Percentiles rank a stretch among this genome's conserved stretches.
phyloP scores from a whole-genome alignment of 2,329 filamentous ascomycete species.

The Penicillium olsonii region DNA sequence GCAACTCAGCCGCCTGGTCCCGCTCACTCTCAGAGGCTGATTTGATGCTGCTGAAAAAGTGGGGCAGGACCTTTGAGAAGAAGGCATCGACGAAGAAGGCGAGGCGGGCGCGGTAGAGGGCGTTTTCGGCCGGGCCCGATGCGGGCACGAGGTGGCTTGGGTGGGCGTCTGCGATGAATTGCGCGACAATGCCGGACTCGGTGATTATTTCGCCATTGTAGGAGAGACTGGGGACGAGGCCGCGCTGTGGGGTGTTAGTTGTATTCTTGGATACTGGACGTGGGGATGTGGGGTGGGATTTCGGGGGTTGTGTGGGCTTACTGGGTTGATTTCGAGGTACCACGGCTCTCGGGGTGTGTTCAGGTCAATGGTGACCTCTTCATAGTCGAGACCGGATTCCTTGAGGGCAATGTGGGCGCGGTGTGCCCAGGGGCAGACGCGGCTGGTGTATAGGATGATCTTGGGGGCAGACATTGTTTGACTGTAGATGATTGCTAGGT shows the following conservation, averaged over 20 bases:
- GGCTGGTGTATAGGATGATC: slow-evolving; percentile 71
- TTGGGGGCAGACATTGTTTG: slow-evolving; percentile 42
- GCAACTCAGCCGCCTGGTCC: slow-evolving; percentile 50
- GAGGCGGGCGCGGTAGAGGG: slow-evolving; percentile 66
- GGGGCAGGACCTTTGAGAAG: slow-evolving; percentile 59
- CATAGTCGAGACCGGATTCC: slow-evolving; percentile 66
- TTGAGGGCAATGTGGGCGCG: slow-evolving; percentile 71
- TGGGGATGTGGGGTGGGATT: neutral
- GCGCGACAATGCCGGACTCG: slow-evolving; percentile 69
- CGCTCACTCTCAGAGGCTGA: slow-evolving; percentile 54
- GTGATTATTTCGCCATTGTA: slow-evolving; percentile 71
- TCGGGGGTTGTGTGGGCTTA: slow-evolving; percentile 26
- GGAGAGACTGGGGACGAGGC: slow-evolving; percentile 70
- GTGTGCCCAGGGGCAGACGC: slow-evolving; percentile 71
- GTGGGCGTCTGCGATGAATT: slow-evolving; percentile 70
- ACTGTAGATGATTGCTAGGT: neutral
- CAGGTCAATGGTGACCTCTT: slow-evolving; percentile 74
- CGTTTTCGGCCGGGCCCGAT: slow-evolving; percentile 52
- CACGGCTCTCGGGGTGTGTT: slow-evolving; percentile 66
- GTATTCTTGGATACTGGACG: neutral
- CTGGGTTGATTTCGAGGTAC: slow-evolving; percentile 76
- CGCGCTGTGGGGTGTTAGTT: slow-evolving; percentile 52
- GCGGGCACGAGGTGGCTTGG: slow-evolving; percentile 66
- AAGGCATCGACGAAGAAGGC: slow-evolving; percentile 73
- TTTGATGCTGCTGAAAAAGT: slow-evolving; percentile 51